Evolutionary conservation across 1,284 basidiomycete genomes (phyloP), one percentile per base, ranked within the genome.

Genomic region (Trichosporon inkin): DNA sequence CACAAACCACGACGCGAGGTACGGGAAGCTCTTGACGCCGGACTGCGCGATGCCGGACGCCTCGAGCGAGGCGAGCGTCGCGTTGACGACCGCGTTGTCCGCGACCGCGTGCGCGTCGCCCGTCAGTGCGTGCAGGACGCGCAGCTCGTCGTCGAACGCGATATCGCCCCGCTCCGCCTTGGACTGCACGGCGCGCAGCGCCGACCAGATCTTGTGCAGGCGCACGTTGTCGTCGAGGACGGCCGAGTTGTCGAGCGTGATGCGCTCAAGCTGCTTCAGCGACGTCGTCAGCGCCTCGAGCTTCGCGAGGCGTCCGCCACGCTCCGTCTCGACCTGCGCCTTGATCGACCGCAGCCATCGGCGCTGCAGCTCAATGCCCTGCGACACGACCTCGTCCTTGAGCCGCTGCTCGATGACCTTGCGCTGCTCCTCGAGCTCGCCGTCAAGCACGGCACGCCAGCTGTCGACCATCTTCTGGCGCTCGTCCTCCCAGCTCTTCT

Each of bases 281-380:
- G 90, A 89, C 1, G 88, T 86, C 14, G 92, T 88, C 57, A 99
- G 86, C 74, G 94, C 88, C 74, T 96, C 92, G 40, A 99, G 86
- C 79, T 93, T 96, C 62, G 92, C 90, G 10, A 99, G 84, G 62
- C 95, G 88, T 17, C 94, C 94, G 22, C 92, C 93, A 52, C 96
- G 91, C 79, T 99, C 96, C 72, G 92, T 86, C 80, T 99, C 95
- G 60, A 99, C 95, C 69, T 88, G 88, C 64, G 92, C 84, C 81
- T 97, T 96, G 83, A 99, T 88, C 58, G 97, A 92, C 49, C 90
- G 86, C 61, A 98, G 90, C 94, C 95, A 99, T 64, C 91, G 85
- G 55, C 93, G 86, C 77, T 99, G 95, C 49, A 98, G 86, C 80
- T 98, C 95, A 68, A 99, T 92, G 20, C 94, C 95, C 76, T 98